phyloP scores from a whole-genome alignment of 176 grass and related monocot genomes.

The Elaeis guineensis region DNA sequence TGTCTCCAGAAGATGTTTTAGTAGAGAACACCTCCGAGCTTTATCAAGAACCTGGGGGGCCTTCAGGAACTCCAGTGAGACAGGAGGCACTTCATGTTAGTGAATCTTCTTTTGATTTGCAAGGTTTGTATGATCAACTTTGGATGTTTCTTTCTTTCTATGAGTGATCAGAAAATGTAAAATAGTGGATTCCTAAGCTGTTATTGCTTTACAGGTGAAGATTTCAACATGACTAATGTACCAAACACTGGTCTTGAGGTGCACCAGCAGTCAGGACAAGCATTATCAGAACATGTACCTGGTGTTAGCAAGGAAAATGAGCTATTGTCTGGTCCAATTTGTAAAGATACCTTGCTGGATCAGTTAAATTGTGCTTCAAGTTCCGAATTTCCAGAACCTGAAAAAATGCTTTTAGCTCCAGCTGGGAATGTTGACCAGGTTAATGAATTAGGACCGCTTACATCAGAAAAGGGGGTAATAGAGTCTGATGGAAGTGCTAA shows the following conservation, averaged over 20 bases:
- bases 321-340: neutral
- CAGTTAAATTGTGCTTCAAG: slow-evolving; percentile 10
- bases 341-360: neutral
- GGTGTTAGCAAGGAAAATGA: slow-evolving; percentile 32
- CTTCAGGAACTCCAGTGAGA: slow-evolving; percentile 10
- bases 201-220: slow-evolving; percentile 23
- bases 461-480: slow-evolving; percentile 62
- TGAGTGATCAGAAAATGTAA: neutral
- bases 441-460: slow-evolving; percentile 76
- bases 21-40: slow-evolving; percentile 27
- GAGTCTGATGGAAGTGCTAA: slow-evolving; percentile 89
- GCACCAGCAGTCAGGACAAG: slow-evolving; percentile 29
- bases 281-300: slow-evolving; percentile 20
- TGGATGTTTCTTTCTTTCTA: neutral
- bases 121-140: slow-evolving; percentile 31
- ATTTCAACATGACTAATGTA: slow-evolving; percentile 23
- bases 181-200: neutral
- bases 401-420: slow-evolving; percentile 73
- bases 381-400: slow-evolving; percentile 57
- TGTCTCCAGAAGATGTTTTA: slow-evolving; percentile 17
- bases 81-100: slow-evolving; percentile 14
- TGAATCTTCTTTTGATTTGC: slow-evolving; percentile 21
- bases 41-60: slow-evolving; percentile 24
- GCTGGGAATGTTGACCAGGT: slow-evolving; percentile 29
- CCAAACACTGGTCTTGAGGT: slow-evolving; percentile 22